Base-by-base conservation (phyloP, 352 stramenopile species). In the Hyaloperonospora brassicae region DNA sequence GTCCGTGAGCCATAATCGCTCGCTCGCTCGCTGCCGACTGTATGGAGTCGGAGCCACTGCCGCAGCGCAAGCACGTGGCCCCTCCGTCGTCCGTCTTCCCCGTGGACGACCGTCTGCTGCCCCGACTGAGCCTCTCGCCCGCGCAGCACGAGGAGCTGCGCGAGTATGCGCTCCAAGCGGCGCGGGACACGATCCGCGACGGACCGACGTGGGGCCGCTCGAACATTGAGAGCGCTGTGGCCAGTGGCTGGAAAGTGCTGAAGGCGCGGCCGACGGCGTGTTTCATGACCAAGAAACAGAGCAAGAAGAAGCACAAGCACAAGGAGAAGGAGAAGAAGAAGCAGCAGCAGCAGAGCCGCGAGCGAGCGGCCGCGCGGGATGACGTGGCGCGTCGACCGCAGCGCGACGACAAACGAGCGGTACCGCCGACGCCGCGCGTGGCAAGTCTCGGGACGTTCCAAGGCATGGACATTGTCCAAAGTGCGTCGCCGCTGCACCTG, bases 91-190 rank as follows among this genome's bases (percentile, higher is more conserved):
- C 61, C 56, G 72, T 74, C 48, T 88, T 88, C 60, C 78, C 78
- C 14, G 55, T 84, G 57, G 54, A 79, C 27, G 72, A 83, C 52
- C 60, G 56, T 47, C 50, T 79, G 39, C 47, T 86, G 24, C 78
- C 78, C 36, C 63, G 61, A 48, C 62, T 87, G 41, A 64, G 57
- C 36, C 61, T 89, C 45, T 73, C 78, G 10, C 51, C 53, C 10
- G 59, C 58, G 25, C 76, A 89, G 56, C 74, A 86, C 53, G 72
- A 83, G 22, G 78, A 89, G 54, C 68, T 89, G 7, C 78, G 73
- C 35, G 54, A 56, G 12, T 87, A 79, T 58, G 66, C 78, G n/a
- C 42, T 76, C n/a, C 72, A 75, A 31, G 73, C 66, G 12, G 73
- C 70, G 14, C 54, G 69, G 30, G 64, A 81, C 36, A 68, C 74